These are phyloP conservation scores for Linderina pennispora DNA, from an alignment of 192 early-diverging fungal species.

Conservation along the genomic window DNA sequence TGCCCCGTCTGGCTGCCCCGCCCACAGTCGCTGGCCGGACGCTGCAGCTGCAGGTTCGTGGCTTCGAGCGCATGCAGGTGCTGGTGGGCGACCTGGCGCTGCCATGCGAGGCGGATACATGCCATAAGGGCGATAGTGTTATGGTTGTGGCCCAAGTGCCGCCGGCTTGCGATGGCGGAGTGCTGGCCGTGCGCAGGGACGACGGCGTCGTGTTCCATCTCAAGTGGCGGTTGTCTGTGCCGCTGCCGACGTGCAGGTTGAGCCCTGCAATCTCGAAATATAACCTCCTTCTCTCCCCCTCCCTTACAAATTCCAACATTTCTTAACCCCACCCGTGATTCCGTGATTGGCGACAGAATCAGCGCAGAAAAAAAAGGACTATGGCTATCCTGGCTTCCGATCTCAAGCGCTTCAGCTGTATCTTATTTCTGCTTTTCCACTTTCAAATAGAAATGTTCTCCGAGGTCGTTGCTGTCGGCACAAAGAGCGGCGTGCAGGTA, in stretches of 20 bases:
- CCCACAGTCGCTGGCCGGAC: not conserved
- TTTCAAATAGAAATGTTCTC: constrained; percentile 24
- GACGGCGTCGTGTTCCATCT: constrained; percentile 36
- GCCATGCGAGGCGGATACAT: constrained; percentile 1
- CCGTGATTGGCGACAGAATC: too few relatives aligned
- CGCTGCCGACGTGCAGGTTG: constrained; percentile 10
- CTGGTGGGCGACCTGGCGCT: constrained; percentile 14
- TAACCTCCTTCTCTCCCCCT: too few relatives aligned
- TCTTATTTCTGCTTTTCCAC: not conserved
- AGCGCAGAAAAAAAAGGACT: too few relatives aligned
- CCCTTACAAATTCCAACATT: constrained; percentile 3
- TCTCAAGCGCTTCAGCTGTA: too few relatives aligned
- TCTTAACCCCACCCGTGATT: not conserved
- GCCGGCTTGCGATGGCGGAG: constrained; percentile 2
- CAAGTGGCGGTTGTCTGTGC: constrained; percentile 19
- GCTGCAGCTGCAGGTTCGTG: constrained; percentile 6
- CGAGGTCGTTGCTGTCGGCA: constrained; percentile 31
- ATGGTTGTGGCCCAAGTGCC: constrained; percentile 10
- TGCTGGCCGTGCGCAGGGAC: constrained; percentile 17
- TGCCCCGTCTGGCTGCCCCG: constrained; percentile 16
- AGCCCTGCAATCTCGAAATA: constrained; percentile 26
- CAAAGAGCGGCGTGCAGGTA: constrained; percentile 27
- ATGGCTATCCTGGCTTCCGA: too few relatives aligned
- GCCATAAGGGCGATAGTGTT: not conserved
- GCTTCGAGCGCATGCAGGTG: constrained; percentile 21